Evolutionary conservation across 2,329 filamentous ascomycete species (phyloP), one percentile per base, ranked within the genome.

Genomic region (Drechslerella coelobrocha): DNA sequence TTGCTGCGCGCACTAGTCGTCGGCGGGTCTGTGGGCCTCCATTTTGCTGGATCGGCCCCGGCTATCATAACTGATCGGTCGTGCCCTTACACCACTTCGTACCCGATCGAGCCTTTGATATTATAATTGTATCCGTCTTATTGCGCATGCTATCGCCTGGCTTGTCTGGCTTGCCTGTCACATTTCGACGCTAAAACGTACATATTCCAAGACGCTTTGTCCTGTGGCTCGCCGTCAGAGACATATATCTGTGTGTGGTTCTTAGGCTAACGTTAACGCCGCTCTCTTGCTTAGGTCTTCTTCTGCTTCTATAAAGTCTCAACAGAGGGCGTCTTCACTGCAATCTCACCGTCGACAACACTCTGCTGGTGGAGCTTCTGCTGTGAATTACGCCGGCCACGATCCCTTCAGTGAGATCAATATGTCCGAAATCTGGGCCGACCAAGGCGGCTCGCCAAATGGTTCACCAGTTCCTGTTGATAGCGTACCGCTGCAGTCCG

Each of bases 391-490:
- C 29, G 41, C 62, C 47, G 39, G 51, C 29, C 57, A 55, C 39
- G 65, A 69, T 51, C 56, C 63, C 12, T 69, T 69, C 65, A 61
- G 34, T 37, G 65, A 69, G 39, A 69, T 69, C 50, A 62, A 43
- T 26, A 69, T 69, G 51, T 27, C 43, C 37, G 65, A 69, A 17
- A 56, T 69, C 23, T 69, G 62, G 62, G 57, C 19, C 27, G 50
- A 48, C 55, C 62, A 69, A 24, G 56, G 51, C 52, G 60, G 59
- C 23, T 69, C 65, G 41, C 65, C 65, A 12, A 69, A 69, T 37
- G 65, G 57, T 26, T 61, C 65, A 12, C 65, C 65, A 14, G 52
- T 56, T 31, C 65, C 65, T 8, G 60, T 48, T 45, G 57, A 69
- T 27, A 47, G 41, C n/a, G 37, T 61, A 21, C 65, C 56, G 43